Conservation (phyloP, 2,329 filamentous ascomycete genomes). For the Fusarium haematococcum region DNA sequence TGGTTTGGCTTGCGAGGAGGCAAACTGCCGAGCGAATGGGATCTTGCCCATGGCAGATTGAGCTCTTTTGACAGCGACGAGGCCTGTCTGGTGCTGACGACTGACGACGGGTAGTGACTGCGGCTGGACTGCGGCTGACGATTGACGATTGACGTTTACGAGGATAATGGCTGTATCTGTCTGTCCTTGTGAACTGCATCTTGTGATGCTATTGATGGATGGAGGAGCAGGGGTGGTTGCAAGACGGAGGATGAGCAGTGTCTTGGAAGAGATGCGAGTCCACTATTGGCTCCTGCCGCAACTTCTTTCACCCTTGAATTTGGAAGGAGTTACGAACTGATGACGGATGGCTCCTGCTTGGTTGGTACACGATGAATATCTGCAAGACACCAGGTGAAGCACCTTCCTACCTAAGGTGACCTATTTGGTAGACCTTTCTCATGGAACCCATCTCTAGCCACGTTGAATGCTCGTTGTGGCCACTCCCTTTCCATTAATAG, state of each 20-base stretch:
- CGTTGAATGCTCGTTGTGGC: neutral
- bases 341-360: slow-evolving; percentile 2
- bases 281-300: slow-evolving; percentile 21
- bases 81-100: slow-evolving; percentile 35
- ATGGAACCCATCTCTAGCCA: neutral
- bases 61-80: slow-evolving; percentile 32
- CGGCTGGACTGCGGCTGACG: slow-evolving; percentile 8
- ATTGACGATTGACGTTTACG: slow-evolving; percentile 17
- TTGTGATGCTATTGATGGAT: slow-evolving; percentile 6
- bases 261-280: slow-evolving; percentile 9
- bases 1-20: slow-evolving; percentile 34
- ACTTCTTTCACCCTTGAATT: slow-evolving; percentile 26
- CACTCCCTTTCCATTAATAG: neutral
- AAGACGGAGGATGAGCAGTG: slow-evolving; percentile 1
- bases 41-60: slow-evolving; percentile 23
- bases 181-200: slow-evolving; percentile 5
- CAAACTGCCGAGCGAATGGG: slow-evolving; percentile 45
- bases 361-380: neutral
- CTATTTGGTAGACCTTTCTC: neutral
- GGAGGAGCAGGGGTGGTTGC: slow-evolving; percentile 7
- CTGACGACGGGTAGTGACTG: slow-evolving; percentile 18
- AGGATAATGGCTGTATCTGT: slow-evolving; percentile 23
- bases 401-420: neutral
- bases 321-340: slow-evolving; percentile 7
- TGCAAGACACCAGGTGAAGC: neutral